phyloP scores from a whole-genome alignment of 345 rosid species.

The Gossypium australe region DNA sequence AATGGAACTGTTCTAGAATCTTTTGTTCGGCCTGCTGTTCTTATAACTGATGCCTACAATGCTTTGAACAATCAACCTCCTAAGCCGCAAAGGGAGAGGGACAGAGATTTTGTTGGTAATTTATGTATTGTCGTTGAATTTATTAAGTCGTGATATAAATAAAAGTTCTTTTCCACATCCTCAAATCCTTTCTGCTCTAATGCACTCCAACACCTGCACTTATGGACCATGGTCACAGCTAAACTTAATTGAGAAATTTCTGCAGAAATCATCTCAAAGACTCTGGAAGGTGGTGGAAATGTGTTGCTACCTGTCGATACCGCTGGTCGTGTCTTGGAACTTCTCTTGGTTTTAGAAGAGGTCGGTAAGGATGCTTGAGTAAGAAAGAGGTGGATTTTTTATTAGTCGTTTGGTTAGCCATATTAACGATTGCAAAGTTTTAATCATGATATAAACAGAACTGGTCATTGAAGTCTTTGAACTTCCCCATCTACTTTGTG shows the following conservation, averaged over 20 bases:
- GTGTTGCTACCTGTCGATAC: constrained; percentile 91
- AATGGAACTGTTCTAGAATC: constrained; percentile 93
- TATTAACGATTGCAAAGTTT: constrained; percentile 12
- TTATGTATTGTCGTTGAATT: neutral
- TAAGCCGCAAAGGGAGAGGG: constrained; percentile 86
- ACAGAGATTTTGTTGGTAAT: constrained; percentile 69
- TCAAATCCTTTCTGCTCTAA: neutral
- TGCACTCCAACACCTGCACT: constrained; percentile 6
- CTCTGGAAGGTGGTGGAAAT: constrained; percentile 79
- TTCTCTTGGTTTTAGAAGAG: constrained; percentile 85
- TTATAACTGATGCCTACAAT: constrained; percentile 89
- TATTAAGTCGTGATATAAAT: neutral
- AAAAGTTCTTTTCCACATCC: neutral
- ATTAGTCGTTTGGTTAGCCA: neutral
- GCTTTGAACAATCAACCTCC: constrained; percentile 80
- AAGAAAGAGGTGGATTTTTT: neutral
- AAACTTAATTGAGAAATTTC: neutral
- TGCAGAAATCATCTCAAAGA: constrained; percentile 51
- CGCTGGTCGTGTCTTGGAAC: constrained; percentile 90
- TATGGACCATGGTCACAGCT: neutral
- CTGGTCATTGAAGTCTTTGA: constrained; percentile 63
- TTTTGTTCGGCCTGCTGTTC: constrained; percentile 92
- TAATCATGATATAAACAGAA: constrained; percentile 41
- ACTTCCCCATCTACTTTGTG: constrained; percentile 80
- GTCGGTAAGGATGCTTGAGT: constrained; percentile 28